Evolutionary conservation across 345 rosid genomes (phyloP).

Genomic region (Cochlearia excelsa): DNA sequence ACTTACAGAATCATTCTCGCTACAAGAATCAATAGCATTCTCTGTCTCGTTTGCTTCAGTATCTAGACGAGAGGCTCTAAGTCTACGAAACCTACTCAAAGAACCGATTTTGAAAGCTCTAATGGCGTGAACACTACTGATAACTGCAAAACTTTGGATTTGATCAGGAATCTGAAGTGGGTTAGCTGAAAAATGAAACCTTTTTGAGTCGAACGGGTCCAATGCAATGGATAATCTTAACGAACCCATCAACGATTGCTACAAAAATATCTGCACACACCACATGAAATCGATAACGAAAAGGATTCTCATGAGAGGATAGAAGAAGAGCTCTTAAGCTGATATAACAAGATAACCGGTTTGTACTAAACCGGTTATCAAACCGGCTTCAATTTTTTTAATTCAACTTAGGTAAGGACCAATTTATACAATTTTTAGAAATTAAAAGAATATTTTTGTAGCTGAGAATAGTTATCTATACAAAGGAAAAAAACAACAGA

Average conservation of each 20-base stretch:
- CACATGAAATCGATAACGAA: neutral
- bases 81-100: slow-evolving; percentile 39
- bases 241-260: slow-evolving; percentile 49
- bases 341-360: too few relatives aligned
- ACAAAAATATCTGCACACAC: slow-evolving; percentile 14
- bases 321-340: too few relatives aligned
- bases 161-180: slow-evolving; percentile 43
- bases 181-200: slow-evolving; percentile 40
- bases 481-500: too few relatives aligned
- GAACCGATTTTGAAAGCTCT: slow-evolving; percentile 37
- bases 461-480: too few relatives aligned
- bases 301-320: too few relatives aligned
- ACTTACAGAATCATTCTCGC: slow-evolving; percentile 20
- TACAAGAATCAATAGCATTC: slow-evolving; percentile 23
- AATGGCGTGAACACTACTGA: slow-evolving; percentile 30
- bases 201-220: slow-evolving; percentile 54
- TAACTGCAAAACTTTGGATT: slow-evolving; percentile 39
- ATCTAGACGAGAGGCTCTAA: slow-evolving; percentile 42
- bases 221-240: slow-evolving; percentile 42
- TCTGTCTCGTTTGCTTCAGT: slow-evolving; percentile 37
- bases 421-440: too few relatives aligned
- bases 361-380: too few relatives aligned
- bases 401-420: too few relatives aligned
- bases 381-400: too few relatives aligned
- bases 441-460: too few relatives aligned